Evolutionary conservation across 2,329 filamentous ascomycete species (phyloP), one percentile per base, ranked within the genome.

Genomic region (Aspergillus sergii): DNA sequence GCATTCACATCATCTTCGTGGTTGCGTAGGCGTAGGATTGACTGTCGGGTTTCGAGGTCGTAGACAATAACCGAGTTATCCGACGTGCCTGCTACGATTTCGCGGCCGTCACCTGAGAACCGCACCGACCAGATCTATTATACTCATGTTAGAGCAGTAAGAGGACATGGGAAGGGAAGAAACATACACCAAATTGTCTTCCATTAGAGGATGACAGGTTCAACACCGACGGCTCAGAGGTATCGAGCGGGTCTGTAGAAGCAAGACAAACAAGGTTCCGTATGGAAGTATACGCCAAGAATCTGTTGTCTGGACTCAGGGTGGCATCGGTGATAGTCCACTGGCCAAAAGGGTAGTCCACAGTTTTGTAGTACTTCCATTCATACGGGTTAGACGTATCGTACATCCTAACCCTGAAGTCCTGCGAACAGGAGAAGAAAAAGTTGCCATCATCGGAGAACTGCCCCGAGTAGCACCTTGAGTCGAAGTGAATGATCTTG

Each of bases 391-490:
- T 97, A 1, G 92, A 94, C 0, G 95, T 98, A 76, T 98, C 94
- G 78, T 98, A 99, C 92, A 99, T 94, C 59, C 94, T 90, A 11
- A 99, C 93, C 69, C 89, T 91, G 80, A 97, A 97, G 78, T 98
- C 94, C 77, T 97, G 93, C 11, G 91, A 91, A 72, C 91, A 95
- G 7, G 91, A 89, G 75, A 94, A 98, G 81, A 97, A 98, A 81
- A 98, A 98, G 77, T 97, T 96, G 30, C 95, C 95, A 71, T 99
- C 95, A 68, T 96, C 92, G 0, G 93, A 97, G 76, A 98, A 99
- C 75, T 98, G 94, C 1, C 95, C 95, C 3, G 93, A 97, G 74
- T 98, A 98, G 59, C 95, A 94, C 46, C 92, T 89, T 6, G 90
- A 86, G 60, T 94, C 88, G 74, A 94, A 96, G 72, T 96, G 91